These are phyloP conservation scores for Inonotus obliquus DNA, from an alignment of 1,284 basidiomycete species.

Conservation along the genomic window DNA sequence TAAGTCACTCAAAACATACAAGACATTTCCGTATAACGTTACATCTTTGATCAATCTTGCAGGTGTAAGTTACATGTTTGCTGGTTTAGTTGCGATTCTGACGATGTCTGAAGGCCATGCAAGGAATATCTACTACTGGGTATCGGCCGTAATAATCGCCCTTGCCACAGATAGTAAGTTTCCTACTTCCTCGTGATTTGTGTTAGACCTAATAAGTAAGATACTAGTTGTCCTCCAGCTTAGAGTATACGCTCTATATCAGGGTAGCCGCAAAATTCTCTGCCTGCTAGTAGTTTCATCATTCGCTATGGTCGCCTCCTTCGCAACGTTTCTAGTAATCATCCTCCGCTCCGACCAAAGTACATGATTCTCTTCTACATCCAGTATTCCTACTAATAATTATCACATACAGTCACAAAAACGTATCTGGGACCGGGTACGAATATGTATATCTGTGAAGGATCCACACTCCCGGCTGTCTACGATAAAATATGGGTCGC, in stretches of 20 bases:
- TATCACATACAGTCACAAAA: neutral
- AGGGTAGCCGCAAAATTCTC: conserved; percentile 2
- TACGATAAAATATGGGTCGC: conserved; percentile 10
- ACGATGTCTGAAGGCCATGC: neutral
- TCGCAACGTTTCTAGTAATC: neutral
- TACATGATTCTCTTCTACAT: neutral
- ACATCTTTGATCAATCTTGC: neutral
- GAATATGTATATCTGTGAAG: conserved; percentile 1
- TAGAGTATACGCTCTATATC: conserved; percentile 10
- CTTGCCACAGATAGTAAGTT: no score
- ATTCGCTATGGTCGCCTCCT: neutral
- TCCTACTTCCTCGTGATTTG: no score
- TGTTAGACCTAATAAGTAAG: no score
- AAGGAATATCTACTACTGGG: conserved; percentile 6
- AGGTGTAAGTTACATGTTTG: neutral
- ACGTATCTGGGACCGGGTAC: neutral
- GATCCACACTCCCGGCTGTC: neutral
- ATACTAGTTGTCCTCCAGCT: conserved; percentile 4
- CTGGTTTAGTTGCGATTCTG: neutral
- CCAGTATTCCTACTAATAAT: neutral
- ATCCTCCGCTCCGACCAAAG: conserved; percentile 2
- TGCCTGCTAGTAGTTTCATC: neutral
- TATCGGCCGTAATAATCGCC: no score
- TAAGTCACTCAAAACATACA: neutral
- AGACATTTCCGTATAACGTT: neutral